These are phyloP conservation scores for Arthroderma sp. DNA, from an alignment of 2,329 filamentous ascomycete genomes.

Conservation along the genomic window DNA sequence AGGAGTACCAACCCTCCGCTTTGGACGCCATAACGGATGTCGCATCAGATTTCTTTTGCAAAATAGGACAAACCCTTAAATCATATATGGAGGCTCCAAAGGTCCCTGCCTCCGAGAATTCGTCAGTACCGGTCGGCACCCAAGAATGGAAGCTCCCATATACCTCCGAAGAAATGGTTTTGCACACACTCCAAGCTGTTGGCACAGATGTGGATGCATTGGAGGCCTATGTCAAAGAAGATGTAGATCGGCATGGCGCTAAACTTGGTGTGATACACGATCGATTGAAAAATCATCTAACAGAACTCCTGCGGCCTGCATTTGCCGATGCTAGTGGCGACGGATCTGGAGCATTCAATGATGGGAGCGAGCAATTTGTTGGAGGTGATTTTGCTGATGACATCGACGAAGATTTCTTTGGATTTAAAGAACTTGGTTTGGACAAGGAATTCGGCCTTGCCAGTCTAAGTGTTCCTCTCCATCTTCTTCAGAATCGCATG, in stretches of 20 bases:
- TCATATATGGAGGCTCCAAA: constrained; percentile 75
- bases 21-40: constrained; percentile 83
- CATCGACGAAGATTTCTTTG: constrained; percentile 96
- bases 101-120: constrained; percentile 43
- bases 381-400: constrained; percentile 96
- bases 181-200: constrained; percentile 75
- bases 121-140: constrained; percentile 21
- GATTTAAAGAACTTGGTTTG: constrained; percentile 87
- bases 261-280: constrained; percentile 82
- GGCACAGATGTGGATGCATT: constrained; percentile 70
- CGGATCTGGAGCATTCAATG: constrained; percentile 82
- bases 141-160: constrained; percentile 53
- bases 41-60: constrained; percentile 78
- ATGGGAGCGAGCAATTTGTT: constrained; percentile 93
- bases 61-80: constrained; percentile 66
- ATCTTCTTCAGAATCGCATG: constrained; percentile 84
- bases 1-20: constrained; percentile 91
- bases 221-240: constrained; percentile 81
- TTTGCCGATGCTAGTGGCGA: constrained; percentile 69
- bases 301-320: constrained; percentile 86
- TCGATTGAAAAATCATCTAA: constrained; percentile 81
- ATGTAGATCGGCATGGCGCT: constrained; percentile 70
- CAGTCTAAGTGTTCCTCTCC: constrained; percentile 79
- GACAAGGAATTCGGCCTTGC: constrained; percentile 83
- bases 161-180: constrained; percentile 69